Conservation (phyloP, 768 basidiomycete species). For the Phlegmacium glaucopus region DNA sequence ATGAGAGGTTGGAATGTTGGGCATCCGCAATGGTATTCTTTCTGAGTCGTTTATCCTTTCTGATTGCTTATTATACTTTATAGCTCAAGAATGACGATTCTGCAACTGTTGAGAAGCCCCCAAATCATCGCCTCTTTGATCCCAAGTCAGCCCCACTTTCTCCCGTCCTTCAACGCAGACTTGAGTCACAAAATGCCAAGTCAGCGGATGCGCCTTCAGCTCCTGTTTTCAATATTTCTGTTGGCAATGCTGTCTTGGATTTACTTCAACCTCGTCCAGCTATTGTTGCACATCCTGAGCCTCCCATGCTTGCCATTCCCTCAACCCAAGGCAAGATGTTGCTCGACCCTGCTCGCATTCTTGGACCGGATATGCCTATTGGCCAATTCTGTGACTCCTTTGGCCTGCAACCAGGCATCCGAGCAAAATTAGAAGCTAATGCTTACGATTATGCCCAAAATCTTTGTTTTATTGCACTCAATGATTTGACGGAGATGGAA, state of each 20-base stretch:
- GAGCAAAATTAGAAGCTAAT: neutral
- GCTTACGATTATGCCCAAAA: conserved; percentile 5
- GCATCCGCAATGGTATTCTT: conserved; percentile 6
- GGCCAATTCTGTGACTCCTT: neutral
- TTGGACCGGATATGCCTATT: neutral
- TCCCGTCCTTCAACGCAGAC: neutral
- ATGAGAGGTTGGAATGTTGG: conserved; percentile 7
- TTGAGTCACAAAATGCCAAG: neutral
- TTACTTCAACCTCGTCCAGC: too few species aligned
- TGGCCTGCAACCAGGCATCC: neutral
- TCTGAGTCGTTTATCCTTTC: conserved; percentile 1
- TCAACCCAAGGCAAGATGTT: too few species aligned
- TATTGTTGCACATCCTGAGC: too few species aligned
- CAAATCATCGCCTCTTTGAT: conserved; percentile 1
- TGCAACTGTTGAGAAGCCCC: neutral
- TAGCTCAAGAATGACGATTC: neutral
- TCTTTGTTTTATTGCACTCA: conserved; percentile 6
- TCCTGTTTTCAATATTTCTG: neutral
- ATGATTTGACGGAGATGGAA: conserved; percentile 13
- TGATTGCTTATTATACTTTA: neutral
- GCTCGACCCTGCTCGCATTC: neutral
- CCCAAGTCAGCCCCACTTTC: neutral
- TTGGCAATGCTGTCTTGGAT: neutral
- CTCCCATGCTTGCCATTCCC: too few species aligned
- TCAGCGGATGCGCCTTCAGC: neutral